These are phyloP conservation scores for Thozetella sp. DNA, from an alignment of 495 filamentous ascomycete genomes.

Conservation along the genomic window DNA sequence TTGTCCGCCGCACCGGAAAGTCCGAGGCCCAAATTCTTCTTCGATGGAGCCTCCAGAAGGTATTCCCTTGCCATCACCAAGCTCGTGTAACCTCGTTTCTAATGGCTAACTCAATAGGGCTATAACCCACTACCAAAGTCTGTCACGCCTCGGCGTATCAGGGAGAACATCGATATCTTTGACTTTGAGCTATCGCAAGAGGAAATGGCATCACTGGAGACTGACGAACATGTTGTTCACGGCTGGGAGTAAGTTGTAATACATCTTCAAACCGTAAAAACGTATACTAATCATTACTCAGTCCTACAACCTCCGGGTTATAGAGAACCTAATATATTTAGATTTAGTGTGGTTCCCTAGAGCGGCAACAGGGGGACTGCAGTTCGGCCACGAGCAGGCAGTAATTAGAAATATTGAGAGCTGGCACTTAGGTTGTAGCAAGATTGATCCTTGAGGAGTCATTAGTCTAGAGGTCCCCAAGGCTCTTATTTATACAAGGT, in stretches of 20 bases:
- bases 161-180: not conserved
- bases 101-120: not conserved
- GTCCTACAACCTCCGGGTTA: not conserved
- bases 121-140: not conserved
- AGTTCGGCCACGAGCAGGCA: not conserved
- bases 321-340: not conserved
- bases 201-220: not conserved
- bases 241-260: not conserved
- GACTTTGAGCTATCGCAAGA: not conserved
- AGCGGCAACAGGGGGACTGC: not conserved
- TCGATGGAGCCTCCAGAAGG: not conserved
- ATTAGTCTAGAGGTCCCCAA: no score
- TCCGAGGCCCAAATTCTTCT: not conserved
- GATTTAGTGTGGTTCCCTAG: not conserved
- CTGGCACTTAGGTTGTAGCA: no score
- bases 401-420: no score
- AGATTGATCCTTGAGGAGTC: no score
- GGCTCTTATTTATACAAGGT: no score
- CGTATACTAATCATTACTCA: not conserved
- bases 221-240: not conserved
- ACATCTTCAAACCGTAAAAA: not conserved
- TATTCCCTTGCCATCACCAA: not conserved
- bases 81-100: not conserved
- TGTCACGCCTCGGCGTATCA: not conserved
- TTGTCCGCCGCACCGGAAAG: not conserved